phyloP scores from a whole-genome alignment of 768 basidiomycete species.

The Hypholoma sublateritium region DNA sequence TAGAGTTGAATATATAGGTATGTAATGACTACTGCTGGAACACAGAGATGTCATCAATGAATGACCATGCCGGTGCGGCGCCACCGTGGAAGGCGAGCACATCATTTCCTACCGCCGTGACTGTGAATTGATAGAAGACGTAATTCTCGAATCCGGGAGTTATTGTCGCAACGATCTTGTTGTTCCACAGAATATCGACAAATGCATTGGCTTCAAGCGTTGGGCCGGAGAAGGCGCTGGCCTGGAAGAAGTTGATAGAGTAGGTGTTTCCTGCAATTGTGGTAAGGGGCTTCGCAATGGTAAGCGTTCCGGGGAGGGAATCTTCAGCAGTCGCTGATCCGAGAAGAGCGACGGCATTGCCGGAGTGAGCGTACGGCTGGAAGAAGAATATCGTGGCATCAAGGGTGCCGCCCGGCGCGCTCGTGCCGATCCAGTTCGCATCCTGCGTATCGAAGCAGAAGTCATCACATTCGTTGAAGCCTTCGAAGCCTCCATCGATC shows the following conservation, averaged over 20 bases:
- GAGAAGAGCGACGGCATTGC: conserved; percentile 37
- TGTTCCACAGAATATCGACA: conserved; percentile 46
- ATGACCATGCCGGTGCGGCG: conserved; percentile 46
- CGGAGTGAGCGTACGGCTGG: conserved; percentile 38
- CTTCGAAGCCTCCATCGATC: conserved; percentile 45
- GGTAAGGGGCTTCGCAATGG: conserved; percentile 26
- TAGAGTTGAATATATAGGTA: neutral
- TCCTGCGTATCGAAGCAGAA: conserved; percentile 41
- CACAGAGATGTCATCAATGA: conserved; percentile 43
- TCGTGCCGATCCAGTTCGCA: conserved; percentile 39
- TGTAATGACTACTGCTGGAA: conserved; percentile 17
- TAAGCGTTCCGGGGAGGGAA: conserved; percentile 36
- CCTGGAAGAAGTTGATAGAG: conserved; percentile 41
- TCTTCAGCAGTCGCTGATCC: conserved; percentile 43
- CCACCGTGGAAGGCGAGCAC: conserved; percentile 42
- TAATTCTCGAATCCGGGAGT: conserved; percentile 38
- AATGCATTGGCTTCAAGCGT: conserved; percentile 32
- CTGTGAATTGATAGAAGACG: conserved; percentile 34
- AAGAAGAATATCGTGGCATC: conserved; percentile 48
- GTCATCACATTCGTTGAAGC: conserved; percentile 32
- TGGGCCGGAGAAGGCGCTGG: conserved; percentile 35
- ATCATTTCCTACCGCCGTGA: conserved; percentile 35
- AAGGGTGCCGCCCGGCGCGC: conserved; percentile 31
- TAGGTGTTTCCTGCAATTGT: conserved; percentile 39
- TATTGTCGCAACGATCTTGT: conserved; percentile 28